Evolutionary conservation across 2,329 filamentous ascomycete species (phyloP).

Genomic region (Septoria linicola): DNA sequence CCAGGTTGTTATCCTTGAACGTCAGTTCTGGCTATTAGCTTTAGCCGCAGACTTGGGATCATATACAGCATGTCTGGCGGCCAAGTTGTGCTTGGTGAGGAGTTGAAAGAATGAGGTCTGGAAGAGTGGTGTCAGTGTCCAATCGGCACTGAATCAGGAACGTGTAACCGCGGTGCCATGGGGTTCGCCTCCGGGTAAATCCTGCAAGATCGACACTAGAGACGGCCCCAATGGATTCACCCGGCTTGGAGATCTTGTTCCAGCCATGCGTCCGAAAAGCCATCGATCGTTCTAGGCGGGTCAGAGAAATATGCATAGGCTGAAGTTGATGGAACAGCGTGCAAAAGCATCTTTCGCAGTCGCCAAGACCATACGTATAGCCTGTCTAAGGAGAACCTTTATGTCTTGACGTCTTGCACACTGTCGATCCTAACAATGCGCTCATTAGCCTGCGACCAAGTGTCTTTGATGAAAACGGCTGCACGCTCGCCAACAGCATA

Average conservation of each 20-base stretch:
- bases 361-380: not conserved
- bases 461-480: conserved; percentile 45
- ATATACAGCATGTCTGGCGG: not conserved
- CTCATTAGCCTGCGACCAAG: not conserved
- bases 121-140: not conserved
- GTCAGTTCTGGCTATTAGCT: not conserved
- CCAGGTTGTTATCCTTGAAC: not conserved
- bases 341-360: too few relatives aligned
- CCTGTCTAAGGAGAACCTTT: too few relatives aligned
- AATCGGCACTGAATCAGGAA: not conserved
- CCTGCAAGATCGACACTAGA: not conserved
- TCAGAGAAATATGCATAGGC: not conserved
- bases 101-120: not conserved
- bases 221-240: not conserved
- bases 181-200: not conserved
- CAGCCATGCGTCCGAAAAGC: not conserved
- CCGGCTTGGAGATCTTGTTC: not conserved
- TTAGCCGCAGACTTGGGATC: not conserved
- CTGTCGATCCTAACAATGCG: conserved; percentile 1
- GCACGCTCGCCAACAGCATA: conserved; percentile 58
- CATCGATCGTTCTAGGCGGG: not conserved
- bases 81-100: not conserved
- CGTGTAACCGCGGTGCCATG: not conserved
- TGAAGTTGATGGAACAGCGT: not conserved
- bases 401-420: conserved; percentile 2